A percentile compares a stretch with the other conserved stretches of the same genome.
These are phyloP conservation scores for Fragilariopsis cylindrus DNA, from an alignment of 108 stramenopile species.

Conservation along the genomic window DNA sequence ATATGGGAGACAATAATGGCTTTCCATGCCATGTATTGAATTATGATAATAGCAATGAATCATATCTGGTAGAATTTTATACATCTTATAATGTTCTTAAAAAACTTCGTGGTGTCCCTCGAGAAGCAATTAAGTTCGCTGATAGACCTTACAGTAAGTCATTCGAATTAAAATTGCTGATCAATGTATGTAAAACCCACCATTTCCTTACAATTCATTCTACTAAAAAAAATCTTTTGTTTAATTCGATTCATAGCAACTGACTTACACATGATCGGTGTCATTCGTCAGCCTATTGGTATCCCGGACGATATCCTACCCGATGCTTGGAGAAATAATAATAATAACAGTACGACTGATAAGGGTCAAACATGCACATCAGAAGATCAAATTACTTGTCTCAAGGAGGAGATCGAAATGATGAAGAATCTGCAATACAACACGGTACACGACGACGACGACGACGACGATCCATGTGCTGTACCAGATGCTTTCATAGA, in stretches of 20 bases:
- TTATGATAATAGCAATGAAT: constrained; percentile 5
- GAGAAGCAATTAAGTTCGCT: constrained; percentile 23
- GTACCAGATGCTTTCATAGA: too few species aligned
- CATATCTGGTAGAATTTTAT: constrained; percentile 8
- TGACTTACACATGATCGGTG: constrained; percentile 36
- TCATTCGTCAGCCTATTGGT: constrained; percentile 40
- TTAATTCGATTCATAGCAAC: background rate
- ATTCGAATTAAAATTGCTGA: background rate
- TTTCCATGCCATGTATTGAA: background rate
- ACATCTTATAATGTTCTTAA: background rate
- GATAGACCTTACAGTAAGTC: constrained; percentile 25
- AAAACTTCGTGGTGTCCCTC: constrained; percentile 14
- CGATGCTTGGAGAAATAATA: constrained; percentile 24
- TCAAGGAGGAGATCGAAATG: too few species aligned
- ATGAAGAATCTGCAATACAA: too few species aligned
- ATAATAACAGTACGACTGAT: background rate
- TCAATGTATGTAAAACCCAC: background rate
- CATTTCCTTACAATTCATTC: background rate
- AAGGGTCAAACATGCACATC: background rate
- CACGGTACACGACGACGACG: too few species aligned
- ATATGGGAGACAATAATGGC: background rate
- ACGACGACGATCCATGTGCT: too few species aligned
- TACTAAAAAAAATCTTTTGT: too few species aligned
- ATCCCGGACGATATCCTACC: constrained; percentile 44
- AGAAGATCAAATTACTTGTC: too few species aligned